Base-by-base conservation (phyloP, 225 moss, liverwort and hornwort species). In the Marchantia polymorpha region DNA sequence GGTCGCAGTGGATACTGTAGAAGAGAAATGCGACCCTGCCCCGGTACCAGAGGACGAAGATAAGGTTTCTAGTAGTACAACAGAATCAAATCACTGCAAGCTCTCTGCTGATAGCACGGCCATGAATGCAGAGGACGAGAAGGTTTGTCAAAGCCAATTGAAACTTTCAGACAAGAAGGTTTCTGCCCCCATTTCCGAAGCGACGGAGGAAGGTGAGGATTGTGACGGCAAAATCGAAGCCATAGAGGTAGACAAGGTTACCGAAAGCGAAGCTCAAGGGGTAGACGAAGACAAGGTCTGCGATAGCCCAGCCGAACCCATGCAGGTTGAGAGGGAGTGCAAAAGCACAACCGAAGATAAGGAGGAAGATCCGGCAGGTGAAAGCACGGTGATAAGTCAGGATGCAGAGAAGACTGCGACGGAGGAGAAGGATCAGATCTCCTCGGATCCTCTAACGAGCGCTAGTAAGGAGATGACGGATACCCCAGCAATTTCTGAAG, bases 101-200 rank as follows among this genome's bases (percentile, higher is more conserved):
- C 49, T 39, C 67, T 23, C 53, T 27, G 64, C 53, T 27, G 64
- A 51, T 63, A 51, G 50, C 49, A 29, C 48, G 29, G 58, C 52
- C 27, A 14, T 46, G 30, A 54, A 7, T 58, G 22, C 31, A 48
- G 29, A 53, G 56, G 51, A 52, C 30, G 52, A 48, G 6, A 52
- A 67, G 19, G 29, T 29, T 14, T 22, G 64, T 27, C 59, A 75
- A 20, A 74, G 31, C 74, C 22, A 14, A 65, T 39, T 56, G n/a
- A n/a, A 12, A 52, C 66, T 39, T 15, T 29, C 59, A 6, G 79
- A 68, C 56, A 52, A 79, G 75, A 56, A 79, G 30, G 75, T 47
- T 39, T 4, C 14, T 1, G 55, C 52, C 13, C 55, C 25, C 26
- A 53, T 29, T 26, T 29, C n/a, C 54, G 54, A 74, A 74, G 12